Base-by-base conservation (phyloP, 1,284 basidiomycete genomes). In the Ceratobasidium papillatum region DNA sequence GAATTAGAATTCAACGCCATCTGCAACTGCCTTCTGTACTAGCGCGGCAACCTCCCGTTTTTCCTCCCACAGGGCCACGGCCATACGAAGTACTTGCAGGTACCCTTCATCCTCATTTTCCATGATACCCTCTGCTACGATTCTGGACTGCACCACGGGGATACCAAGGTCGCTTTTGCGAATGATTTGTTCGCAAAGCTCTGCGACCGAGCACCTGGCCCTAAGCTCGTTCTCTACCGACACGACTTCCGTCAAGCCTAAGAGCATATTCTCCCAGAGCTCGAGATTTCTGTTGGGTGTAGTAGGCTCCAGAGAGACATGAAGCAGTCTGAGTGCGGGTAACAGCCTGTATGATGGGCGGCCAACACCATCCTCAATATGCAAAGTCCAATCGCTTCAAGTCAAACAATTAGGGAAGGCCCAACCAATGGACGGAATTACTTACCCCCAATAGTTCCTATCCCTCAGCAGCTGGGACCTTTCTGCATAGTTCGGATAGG, bases 401-500 rank as follows among this genome's bases (percentile, higher is more conserved):
- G 47, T 56, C 59, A 65, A 74, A 51, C 38, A 58, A 25, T 54
- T 56, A 61, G 62, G 75, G 41, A 65, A 51, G 68, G 54, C 27
- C 22, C 41, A 66, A 38, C 1, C 75, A 74, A 79, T 76, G 58
- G 41, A 19, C 7, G 3, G 25, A 43, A 9, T 2, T 12, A 80
- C 84, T 77, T 81, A 94, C 94, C 89, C 88, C 91, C 91, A 94
- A 79, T 94, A 95, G 4, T 88, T 88, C 77, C 90, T 85, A 12
- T 82, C 81, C 54, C 86, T 80, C 38, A 95, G 84, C 2, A 86
- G 78, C 27, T 83, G 80, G 79, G 85, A 85, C 81, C 91, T 86
- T 81, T 82, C 82, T 41, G 78, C 74, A 19, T 85, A 85, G 9
- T 84, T 73, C 4, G 79, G 76, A 27, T 83, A 84, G 77, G 82